A percentile compares a stretch with the other conserved stretches of the same genome.
Evolutionary conservation across 768 basidiomycete genomes (phyloP).

Genomic region (Russula virescens): DNA sequence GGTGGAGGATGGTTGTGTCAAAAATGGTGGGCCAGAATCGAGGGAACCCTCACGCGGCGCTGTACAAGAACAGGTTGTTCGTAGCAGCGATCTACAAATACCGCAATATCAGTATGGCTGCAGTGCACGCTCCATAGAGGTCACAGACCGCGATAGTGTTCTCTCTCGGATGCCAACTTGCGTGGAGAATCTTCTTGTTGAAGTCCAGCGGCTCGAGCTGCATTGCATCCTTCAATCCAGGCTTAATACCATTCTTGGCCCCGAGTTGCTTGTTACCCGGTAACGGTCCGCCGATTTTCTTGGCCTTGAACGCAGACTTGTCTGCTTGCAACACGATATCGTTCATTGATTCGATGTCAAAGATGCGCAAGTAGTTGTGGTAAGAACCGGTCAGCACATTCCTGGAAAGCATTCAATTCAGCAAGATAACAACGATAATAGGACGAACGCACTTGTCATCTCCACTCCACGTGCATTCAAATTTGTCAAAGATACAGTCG

Average conservation of each 20-base stretch:
- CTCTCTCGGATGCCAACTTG: constrained; percentile 97
- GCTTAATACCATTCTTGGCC: constrained; percentile 71
- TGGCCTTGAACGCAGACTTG: constrained; percentile 98
- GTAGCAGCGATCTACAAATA: constrained; percentile 81
- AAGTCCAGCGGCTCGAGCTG: constrained; percentile 84
- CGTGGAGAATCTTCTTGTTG: constrained; percentile 95
- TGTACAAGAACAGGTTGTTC: constrained; percentile 90
- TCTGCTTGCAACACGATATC: constrained; percentile 97
- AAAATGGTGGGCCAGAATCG: neutral
- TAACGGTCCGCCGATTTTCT: constrained; percentile 90
- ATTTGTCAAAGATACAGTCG: constrained; percentile 99
- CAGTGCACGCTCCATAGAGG: neutral
- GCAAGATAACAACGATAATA: neutral
- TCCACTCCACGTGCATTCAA: constrained; percentile 97
- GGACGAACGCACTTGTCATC: constrained; percentile 81
- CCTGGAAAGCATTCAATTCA: constrained; percentile 39
- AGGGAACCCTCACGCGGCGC: constrained; percentile 42
- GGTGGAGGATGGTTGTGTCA: constrained; percentile 1
- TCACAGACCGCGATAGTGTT: constrained; percentile 90
- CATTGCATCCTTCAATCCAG: constrained; percentile 80
- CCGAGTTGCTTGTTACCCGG: constrained; percentile 56
- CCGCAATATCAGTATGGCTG: neutral
- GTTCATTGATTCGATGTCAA: constrained; percentile 76
- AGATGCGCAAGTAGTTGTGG: constrained; percentile 99
- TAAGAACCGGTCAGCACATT: constrained; percentile 98